A percentile compares a stretch with the other conserved stretches of the same genome.
Evolutionary conservation across 176 grass and related monocot genomes (phyloP).

Genomic region (Stipa capillata): DNA sequence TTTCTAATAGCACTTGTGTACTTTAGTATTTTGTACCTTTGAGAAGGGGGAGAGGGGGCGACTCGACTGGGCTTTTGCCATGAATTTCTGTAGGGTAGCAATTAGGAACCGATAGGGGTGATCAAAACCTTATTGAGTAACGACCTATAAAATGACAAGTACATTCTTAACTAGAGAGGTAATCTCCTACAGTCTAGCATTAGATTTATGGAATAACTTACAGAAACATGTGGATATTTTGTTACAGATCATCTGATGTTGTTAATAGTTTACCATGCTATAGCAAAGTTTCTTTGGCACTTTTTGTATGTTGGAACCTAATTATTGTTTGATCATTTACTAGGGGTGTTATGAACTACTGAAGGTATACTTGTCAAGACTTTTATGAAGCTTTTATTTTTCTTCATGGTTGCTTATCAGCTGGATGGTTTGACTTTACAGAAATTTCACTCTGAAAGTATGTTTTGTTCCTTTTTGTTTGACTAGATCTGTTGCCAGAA

Average conservation of each 20-base stretch:
- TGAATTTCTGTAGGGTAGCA: neutral
- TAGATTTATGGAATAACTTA: neutral
- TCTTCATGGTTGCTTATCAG: neutral
- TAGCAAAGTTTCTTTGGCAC: neutral
- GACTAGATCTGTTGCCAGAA: slow-evolving; percentile 53
- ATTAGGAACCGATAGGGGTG: neutral
- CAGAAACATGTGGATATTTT: neutral
- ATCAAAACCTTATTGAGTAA: neutral
- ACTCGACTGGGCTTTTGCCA: neutral
- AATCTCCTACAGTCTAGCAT: neutral
- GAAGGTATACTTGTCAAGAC: neutral
- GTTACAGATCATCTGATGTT: neutral
- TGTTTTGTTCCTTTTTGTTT: neutral
- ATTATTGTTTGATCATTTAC: neutral
- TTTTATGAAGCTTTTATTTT: neutral
- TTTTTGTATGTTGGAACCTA: neutral
- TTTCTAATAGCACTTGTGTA: neutral
- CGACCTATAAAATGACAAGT: neutral
- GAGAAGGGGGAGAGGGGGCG: neutral
- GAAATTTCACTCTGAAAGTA: slow-evolving; percentile 15
- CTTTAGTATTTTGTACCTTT: slow-evolving; percentile 12
- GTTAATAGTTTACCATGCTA: neutral
- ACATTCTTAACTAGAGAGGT: neutral
- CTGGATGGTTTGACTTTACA: neutral
- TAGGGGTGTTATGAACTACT: neutral